These are phyloP conservation scores for Calonectria honghensis DNA, from an alignment of 2,329 filamentous ascomycete species.

Conservation along the genomic window DNA sequence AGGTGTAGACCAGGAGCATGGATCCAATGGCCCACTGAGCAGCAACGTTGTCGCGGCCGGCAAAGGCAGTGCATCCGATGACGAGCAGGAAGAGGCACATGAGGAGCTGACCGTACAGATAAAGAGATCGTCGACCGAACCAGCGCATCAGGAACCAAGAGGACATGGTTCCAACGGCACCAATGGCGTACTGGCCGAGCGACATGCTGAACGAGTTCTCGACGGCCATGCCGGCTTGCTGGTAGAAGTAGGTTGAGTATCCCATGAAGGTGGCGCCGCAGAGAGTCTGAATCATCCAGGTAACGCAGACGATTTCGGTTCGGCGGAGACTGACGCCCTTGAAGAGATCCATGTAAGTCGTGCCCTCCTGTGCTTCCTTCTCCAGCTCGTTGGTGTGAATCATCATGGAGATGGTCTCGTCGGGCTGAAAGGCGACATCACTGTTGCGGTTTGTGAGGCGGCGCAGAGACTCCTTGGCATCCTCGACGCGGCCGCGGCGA, in stretches of 20 bases:
- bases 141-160: conserved; percentile 67
- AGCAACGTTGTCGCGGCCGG: conserved; percentile 65
- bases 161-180: conserved; percentile 65
- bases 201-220: conserved; percentile 63
- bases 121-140: conserved; percentile 67
- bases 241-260: conserved; percentile 74
- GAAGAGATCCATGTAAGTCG: conserved; percentile 69
- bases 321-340: conserved; percentile 66
- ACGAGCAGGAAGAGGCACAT: conserved; percentile 65
- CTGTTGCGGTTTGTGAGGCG: conserved; percentile 64
- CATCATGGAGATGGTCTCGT: conserved; percentile 71
- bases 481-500: conserved; percentile 62
- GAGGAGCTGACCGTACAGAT: conserved; percentile 68
- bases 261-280: conserved; percentile 69
- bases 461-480: conserved; percentile 62
- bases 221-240: conserved; percentile 64
- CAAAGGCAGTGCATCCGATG: conserved; percentile 74
- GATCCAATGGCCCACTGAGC: conserved; percentile 70
- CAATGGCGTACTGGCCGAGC: conserved; percentile 66
- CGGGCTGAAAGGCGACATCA: conserved; percentile 59
- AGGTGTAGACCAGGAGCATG: conserved; percentile 66
- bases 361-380: conserved; percentile 62
- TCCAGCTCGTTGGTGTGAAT: conserved; percentile 70
- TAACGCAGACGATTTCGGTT: conserved; percentile 67
- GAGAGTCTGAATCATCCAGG: conserved; percentile 64